Evolutionary conservation across 2,329 filamentous ascomycete genomes (phyloP), one percentile per base, ranked within the genome.

Genomic region (Pseudocercospora pini-densiflorae): DNA sequence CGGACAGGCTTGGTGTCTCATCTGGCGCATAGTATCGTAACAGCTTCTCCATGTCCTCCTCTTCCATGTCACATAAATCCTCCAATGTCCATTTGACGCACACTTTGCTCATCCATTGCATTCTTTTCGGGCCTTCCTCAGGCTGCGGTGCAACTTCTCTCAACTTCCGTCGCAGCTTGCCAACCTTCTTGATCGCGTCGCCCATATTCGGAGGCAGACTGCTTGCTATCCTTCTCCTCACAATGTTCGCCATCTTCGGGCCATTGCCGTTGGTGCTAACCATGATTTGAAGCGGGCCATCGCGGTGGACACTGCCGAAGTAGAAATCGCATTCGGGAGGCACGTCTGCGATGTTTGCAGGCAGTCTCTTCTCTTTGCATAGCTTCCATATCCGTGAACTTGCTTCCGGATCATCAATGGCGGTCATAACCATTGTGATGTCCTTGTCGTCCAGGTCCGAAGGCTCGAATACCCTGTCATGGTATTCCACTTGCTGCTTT

Each of bases 261-360:
- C 95, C 95, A 77, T 97, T 97, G 61, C 95, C 95, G 78, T 98
- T 99, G 40, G 95, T 99, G 82, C 92, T 96, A 73, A 99, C 94
- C 95, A 99, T 99, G 75, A 99, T 90, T 83, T 99, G 95, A 67
- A 99, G 81, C 5, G 95, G 95, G 0, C 95, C 95, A 78, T 99
- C 95, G 59, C 95, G 90, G 81, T 99, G 92, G 45, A 97, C 90
- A 77, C 92, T 95, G 69, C 95, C 95, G 81, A 99, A 99, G 84
- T 97, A 99, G 78, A 99, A 99, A 77, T 99, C 95, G 80, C 95
- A 99, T 79, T 99, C 95, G 0, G 93, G 87, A 0, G 95, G 95
- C 3, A 99, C 95, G 77, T 99, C 95, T 72, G 95, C 95, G 71
- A 99, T 97, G 79, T 99, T 99, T 64, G 93, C 94, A 5, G 93